Conservation (phyloP, 805 yeast species). For the Candida yuanshanica region DNA sequence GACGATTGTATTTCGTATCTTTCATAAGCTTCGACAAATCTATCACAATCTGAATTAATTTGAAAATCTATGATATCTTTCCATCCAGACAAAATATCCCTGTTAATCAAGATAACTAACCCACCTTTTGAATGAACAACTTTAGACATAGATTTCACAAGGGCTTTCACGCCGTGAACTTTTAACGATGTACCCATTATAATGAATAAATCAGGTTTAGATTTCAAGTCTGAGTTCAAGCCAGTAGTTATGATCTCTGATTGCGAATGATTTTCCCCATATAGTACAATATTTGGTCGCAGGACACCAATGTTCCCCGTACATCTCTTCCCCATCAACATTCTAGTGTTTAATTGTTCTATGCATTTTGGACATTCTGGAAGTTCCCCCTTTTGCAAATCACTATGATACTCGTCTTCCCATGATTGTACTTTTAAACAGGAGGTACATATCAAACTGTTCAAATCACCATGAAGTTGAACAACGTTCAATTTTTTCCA, state of each 20-base stretch:
- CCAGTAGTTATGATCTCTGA: slow-evolving; percentile 75
- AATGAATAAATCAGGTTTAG: slow-evolving; percentile 72
- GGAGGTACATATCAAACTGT: slow-evolving; percentile 66
- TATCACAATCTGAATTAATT: slow-evolving; percentile 74
- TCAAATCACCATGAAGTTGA: slow-evolving; percentile 87
- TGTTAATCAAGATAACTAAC: slow-evolving; percentile 68
- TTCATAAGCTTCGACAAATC: slow-evolving; percentile 47
- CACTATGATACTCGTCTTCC: slow-evolving; percentile 44
- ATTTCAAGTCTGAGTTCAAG: slow-evolving; percentile 55
- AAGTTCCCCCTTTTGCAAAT: slow-evolving; percentile 53
- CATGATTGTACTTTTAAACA: slow-evolving; percentile 59
- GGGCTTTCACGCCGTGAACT: slow-evolving; percentile 81
- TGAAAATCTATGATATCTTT: slow-evolving; percentile 71
- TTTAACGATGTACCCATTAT: slow-evolving; percentile 90
- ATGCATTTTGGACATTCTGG: slow-evolving; percentile 77
- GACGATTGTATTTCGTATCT: slow-evolving; percentile 14
- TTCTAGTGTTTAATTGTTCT: slow-evolving; percentile 48
- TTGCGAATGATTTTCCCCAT: slow-evolving; percentile 91
- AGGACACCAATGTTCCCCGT: slow-evolving; percentile 68
- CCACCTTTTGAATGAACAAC: slow-evolving; percentile 79
- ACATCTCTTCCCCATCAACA: slow-evolving; percentile 64
- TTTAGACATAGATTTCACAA: slow-evolving; percentile 64
- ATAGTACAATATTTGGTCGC: slow-evolving; percentile 85
- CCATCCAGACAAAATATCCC: slow-evolving; percentile 66
- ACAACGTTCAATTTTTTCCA: slow-evolving; percentile 74